phyloP scores from a whole-genome alignment of 768 basidiomycete genomes.

The Dendrothele bispora region DNA sequence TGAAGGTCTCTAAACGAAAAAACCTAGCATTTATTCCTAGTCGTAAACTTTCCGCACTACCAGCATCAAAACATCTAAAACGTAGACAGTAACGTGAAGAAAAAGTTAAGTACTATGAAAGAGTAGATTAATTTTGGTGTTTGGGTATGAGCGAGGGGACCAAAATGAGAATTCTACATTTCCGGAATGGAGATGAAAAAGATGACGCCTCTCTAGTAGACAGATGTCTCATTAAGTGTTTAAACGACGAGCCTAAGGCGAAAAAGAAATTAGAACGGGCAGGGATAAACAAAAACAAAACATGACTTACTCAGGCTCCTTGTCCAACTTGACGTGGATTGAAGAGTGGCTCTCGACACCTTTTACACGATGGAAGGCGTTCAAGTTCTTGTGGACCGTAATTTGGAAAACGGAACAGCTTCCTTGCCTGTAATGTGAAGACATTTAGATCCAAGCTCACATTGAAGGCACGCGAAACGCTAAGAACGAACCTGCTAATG shows the following conservation, averaged over 20 bases:
- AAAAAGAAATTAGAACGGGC: neutral
- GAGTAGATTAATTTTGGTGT: no score
- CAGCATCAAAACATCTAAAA: no score
- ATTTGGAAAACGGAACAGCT: slow-evolving; percentile 94
- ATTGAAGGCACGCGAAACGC: neutral
- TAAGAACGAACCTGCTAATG: slow-evolving; percentile 56
- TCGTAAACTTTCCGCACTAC: no score
- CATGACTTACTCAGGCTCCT: slow-evolving; percentile 49
- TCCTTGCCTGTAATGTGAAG: slow-evolving; percentile 62
- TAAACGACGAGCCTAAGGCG: slow-evolving; percentile 1
- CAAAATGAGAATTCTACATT: no score
- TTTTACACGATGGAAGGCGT: slow-evolving; percentile 89
- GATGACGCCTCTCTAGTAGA: no score
- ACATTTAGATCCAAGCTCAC: neutral
- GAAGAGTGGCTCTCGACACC: slow-evolving; percentile 82
- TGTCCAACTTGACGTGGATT: slow-evolving; percentile 64
- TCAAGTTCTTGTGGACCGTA: slow-evolving; percentile 97
- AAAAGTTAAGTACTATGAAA: no score
- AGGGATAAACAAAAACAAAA: neutral
- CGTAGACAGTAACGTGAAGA: no score
- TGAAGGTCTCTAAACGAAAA: no score
- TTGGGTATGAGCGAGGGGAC: no score
- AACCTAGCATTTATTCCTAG: no score
- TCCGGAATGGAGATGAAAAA: no score
- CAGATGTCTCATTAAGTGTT: no score